These are phyloP conservation scores for Fusarium sp. DNA, from an alignment of 2,329 filamentous ascomycete genomes.

Conservation along the genomic window DNA sequence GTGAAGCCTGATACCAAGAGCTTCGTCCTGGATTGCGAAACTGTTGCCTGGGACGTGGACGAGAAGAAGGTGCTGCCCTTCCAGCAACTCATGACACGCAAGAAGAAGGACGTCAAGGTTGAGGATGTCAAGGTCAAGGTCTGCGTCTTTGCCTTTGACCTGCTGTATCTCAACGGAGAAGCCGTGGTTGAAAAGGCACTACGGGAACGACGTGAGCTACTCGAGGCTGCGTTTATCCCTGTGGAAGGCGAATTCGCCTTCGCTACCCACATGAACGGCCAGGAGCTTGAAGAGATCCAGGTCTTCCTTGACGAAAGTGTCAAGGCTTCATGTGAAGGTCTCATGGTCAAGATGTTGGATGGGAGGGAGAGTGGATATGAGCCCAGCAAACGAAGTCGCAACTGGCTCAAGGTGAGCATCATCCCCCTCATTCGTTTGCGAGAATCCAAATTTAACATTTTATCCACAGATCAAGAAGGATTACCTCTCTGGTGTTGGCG, in stretches of 20 bases:
- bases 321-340: slow-evolving; percentile 93
- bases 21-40: slow-evolving; percentile 98
- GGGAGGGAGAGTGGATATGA: slow-evolving; percentile 94
- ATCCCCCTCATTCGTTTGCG: not conserved
- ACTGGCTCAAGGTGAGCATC: slow-evolving; percentile 88
- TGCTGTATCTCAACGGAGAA: slow-evolving; percentile 93
- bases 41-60: slow-evolving; percentile 93
- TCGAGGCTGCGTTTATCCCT: slow-evolving; percentile 78
- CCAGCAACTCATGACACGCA: slow-evolving; percentile 97
- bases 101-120: slow-evolving; percentile 95
- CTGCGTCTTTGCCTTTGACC: slow-evolving; percentile 95
- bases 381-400: slow-evolving; percentile 93
- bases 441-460: slow-evolving; percentile 68
- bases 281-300: slow-evolving; percentile 94
- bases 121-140: slow-evolving; percentile 98
- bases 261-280: slow-evolving; percentile 87
- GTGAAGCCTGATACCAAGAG: slow-evolving; percentile 90
- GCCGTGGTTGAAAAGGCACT: slow-evolving; percentile 89
- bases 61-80: slow-evolving; percentile 98
- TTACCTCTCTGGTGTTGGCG: slow-evolving; percentile 92
- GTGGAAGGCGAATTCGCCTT: slow-evolving; percentile 93
- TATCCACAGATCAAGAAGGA: slow-evolving; percentile 88
- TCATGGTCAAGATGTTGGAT: slow-evolving; percentile 99
- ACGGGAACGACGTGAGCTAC: slow-evolving; percentile 82
- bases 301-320: slow-evolving; percentile 92